Conservation (phyloP, 441 rosid species). For the Erodium moschatum region DNA sequence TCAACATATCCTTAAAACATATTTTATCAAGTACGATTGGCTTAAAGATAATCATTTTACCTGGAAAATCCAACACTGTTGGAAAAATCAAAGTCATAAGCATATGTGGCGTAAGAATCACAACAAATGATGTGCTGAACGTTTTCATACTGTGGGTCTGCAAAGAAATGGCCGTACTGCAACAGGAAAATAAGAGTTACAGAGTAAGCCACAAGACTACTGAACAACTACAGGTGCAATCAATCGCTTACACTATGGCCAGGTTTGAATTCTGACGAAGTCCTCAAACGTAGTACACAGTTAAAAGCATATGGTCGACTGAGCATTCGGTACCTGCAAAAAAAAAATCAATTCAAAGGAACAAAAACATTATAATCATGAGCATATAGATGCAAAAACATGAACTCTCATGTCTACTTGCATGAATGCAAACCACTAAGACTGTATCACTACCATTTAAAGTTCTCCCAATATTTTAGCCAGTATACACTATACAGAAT, state of each 20-base stretch:
- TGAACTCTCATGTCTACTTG: neutral
- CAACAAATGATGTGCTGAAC: slow-evolving; percentile 96
- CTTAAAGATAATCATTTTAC: slow-evolving; percentile 25
- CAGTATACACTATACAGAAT: neutral
- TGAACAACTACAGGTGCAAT: slow-evolving; percentile 9
- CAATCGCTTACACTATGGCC: slow-evolving; percentile 68
- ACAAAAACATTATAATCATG: neutral
- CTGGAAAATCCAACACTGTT: slow-evolving; percentile 77
- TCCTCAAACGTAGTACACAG: slow-evolving; percentile 78
- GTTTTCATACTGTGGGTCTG: slow-evolving; percentile 94
- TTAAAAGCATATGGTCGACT: slow-evolving; percentile 90
- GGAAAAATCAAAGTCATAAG: slow-evolving; percentile 85
- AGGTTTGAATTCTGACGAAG: slow-evolving; percentile 84
- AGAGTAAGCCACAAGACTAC: neutral
- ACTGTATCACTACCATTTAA: neutral
- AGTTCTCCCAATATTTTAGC: neutral
- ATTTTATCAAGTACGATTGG: neutral
- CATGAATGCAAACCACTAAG: neutral
- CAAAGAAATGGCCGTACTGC: slow-evolving; percentile 98
- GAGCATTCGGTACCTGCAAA: slow-evolving; percentile 75
- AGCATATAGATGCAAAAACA: neutral
- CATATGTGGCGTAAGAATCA: slow-evolving; percentile 91
- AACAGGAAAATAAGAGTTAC: slow-evolving; percentile 21
- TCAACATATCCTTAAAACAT: too few relatives aligned
- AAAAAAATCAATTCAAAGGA: slow-evolving; percentile 6